Percentiles rank a stretch among this genome's conserved stretches.
Evolutionary conservation across 768 basidiomycete species (phyloP).

Genomic region (Boletus tomentosulus): DNA sequence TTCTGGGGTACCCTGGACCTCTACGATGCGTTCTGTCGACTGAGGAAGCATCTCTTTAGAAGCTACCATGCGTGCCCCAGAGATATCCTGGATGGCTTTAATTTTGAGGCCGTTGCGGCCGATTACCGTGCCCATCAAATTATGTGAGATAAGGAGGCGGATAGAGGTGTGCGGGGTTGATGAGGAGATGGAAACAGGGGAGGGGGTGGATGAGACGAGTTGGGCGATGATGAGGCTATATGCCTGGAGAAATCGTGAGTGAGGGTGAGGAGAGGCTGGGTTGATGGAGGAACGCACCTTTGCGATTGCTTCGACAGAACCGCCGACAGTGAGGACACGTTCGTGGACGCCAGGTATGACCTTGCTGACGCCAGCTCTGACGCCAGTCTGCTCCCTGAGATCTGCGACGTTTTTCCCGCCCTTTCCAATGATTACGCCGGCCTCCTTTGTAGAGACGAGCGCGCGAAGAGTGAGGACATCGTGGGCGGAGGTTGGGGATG

Average conservation of each 20-base stretch:
- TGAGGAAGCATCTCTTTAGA: slow-evolving; percentile 99
- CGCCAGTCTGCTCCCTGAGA: slow-evolving; percentile 90
- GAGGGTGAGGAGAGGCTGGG: background rate
- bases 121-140: slow-evolving; percentile 98
- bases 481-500: slow-evolving; percentile 57
- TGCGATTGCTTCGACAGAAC: slow-evolving; percentile 88
- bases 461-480: slow-evolving; percentile 88
- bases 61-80: slow-evolving; percentile 97
- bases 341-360: slow-evolving; percentile 98
- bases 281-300: slow-evolving; percentile 51
- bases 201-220: slow-evolving; percentile 77
- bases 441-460: slow-evolving; percentile 95
- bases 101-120: slow-evolving; percentile 96
- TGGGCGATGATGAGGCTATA: slow-evolving; percentile 93
- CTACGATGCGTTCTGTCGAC: slow-evolving; percentile 98
- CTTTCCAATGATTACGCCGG: slow-evolving; percentile 95
- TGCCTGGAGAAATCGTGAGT: slow-evolving; percentile 50
- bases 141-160: slow-evolving; percentile 97
- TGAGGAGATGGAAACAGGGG: slow-evolving; percentile 67
- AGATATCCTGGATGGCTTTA: slow-evolving; percentile 95
- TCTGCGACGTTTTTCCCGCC: slow-evolving; percentile 97
- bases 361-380: slow-evolving; percentile 98
- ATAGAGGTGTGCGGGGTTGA: slow-evolving; percentile 74
- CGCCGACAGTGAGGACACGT: slow-evolving; percentile 92
- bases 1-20: slow-evolving; percentile 92